Conservation (phyloP, 2,329 filamentous ascomycete genomes). For the Aaosphaeria pasadenensis region DNA sequence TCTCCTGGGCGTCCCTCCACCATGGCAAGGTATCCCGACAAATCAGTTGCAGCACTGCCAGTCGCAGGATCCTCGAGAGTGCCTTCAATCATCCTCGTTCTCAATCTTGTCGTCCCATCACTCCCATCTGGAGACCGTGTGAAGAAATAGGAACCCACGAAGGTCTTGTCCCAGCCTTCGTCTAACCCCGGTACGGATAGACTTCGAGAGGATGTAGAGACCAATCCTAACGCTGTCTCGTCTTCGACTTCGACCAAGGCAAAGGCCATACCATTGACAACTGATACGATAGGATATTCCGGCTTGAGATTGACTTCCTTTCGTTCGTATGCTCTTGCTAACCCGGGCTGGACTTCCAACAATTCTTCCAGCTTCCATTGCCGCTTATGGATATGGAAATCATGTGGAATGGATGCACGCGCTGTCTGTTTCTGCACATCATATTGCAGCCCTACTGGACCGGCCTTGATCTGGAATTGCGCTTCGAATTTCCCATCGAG, state of each 20-base stretch:
- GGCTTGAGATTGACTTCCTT: slow-evolving; percentile 11
- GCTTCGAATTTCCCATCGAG: slow-evolving; percentile 29
- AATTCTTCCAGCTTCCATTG: slow-evolving; percentile 19
- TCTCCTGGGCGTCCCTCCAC: slow-evolving; percentile 32
- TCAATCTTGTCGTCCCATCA: slow-evolving; percentile 38
- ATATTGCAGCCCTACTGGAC: slow-evolving; percentile 43
- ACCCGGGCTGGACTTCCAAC: slow-evolving; percentile 32
- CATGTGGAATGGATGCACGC: slow-evolving; percentile 64
- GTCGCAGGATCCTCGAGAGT: slow-evolving; percentile 50
- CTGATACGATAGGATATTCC: slow-evolving; percentile 39
- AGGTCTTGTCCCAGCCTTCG: slow-evolving; percentile 52
- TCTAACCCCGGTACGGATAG: slow-evolving; percentile 39
- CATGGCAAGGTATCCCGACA: slow-evolving; percentile 46
- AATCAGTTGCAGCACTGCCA: slow-evolving; percentile 48
- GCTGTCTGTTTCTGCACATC: slow-evolving; percentile 45
- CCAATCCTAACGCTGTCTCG: slow-evolving; percentile 55
- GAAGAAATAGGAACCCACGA: slow-evolving; percentile 60
- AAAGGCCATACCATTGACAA: slow-evolving; percentile 74
- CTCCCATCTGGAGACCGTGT: slow-evolving; percentile 40
- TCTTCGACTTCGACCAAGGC: slow-evolving; percentile 61
- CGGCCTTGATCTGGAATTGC: slow-evolving; percentile 43
- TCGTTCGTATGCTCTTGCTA: slow-evolving; percentile 20
- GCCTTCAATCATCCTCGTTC: slow-evolving; percentile 60
- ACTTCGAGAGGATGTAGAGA: slow-evolving; percentile 32
- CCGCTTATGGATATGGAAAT: slow-evolving; percentile 36